phyloP scores from a whole-genome alignment of 371 early-diverging fungal genomes.

The Apophysomyces variabilis region DNA sequence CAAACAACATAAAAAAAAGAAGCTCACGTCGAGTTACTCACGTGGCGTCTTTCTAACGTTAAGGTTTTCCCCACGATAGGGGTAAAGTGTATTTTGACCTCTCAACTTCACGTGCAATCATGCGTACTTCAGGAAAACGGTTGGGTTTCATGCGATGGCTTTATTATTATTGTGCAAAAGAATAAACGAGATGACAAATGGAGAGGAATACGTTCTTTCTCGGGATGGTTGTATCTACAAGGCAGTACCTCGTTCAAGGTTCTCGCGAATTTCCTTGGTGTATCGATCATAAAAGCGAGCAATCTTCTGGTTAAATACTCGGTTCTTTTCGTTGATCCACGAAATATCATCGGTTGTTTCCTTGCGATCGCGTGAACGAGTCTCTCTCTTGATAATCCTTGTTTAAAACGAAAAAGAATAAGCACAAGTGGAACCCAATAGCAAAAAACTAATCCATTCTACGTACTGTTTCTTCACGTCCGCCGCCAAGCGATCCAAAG shows the following conservation, averaged over 20 bases:
- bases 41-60: no score
- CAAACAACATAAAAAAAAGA: no score
- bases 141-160: no score
- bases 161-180: no score
- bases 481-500: conserved; percentile 74
- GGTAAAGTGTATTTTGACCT: no score
- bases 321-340: conserved; percentile 96
- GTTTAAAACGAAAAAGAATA: conserved; percentile 16
- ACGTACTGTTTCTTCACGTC: conserved; percentile 82
- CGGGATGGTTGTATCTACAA: conserved; percentile 39
- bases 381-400: conserved; percentile 68
- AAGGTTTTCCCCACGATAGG: no score
- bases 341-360: conserved; percentile 87
- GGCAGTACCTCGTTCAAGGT: conserved; percentile 88
- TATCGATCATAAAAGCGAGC: conserved; percentile 90
- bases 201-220: neutral
- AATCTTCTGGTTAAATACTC: conserved; percentile 94
- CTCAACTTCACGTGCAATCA: no score
- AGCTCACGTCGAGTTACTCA: no score
- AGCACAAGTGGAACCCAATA: conserved; percentile 8
- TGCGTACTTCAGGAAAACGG: no score
- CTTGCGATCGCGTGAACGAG: conserved; percentile 74
- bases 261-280: conserved; percentile 91
- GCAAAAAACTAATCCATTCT: neutral
- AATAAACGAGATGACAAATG: no score